Conservation (phyloP, 2,329 filamentous ascomycete genomes). For the Zasmidium angulare region DNA sequence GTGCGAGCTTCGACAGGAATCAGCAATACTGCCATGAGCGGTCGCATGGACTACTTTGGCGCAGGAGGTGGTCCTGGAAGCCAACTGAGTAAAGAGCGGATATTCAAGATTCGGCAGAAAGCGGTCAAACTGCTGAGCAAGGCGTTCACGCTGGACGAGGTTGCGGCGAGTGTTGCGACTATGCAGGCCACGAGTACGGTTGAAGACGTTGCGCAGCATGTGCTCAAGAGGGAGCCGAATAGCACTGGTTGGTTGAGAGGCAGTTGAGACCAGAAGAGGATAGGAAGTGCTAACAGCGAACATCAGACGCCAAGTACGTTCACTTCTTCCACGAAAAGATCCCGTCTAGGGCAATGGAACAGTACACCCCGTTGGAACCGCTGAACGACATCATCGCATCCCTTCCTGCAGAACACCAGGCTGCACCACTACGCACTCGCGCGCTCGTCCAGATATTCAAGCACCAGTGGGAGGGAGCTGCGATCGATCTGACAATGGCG, state of each 20-base stretch:
- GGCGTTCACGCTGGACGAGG: conserved; percentile 79
- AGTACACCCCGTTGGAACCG: conserved; percentile 66
- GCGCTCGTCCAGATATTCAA: conserved; percentile 75
- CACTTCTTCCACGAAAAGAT: conserved; percentile 93
- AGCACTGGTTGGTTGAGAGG: conserved; percentile 44
- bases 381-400: conserved; percentile 68
- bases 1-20: conserved; percentile 75
- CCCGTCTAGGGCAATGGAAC: conserved; percentile 69
- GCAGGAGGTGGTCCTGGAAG: conserved; percentile 53
- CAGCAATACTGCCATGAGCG: conserved; percentile 63
- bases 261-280: background rate
- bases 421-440: conserved; percentile 68
- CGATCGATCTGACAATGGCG: conserved; percentile 68
- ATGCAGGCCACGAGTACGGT: conserved; percentile 79
- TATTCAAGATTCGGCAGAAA: conserved; percentile 76
- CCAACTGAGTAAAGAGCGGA: conserved; percentile 74
- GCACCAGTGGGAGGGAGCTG: conserved; percentile 68
- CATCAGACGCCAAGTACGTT: conserved; percentile 74
- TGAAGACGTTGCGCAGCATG: conserved; percentile 72
- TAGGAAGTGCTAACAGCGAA: conserved; percentile 2
- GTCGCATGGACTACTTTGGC: conserved; percentile 46
- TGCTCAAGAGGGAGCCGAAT: conserved; percentile 67
- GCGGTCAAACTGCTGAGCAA: conserved; percentile 74
- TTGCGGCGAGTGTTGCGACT: conserved; percentile 76
- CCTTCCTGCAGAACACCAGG: conserved; percentile 63